Evolutionary conservation across 257 asterid species (phyloP), one percentile per base, ranked within the genome.

Genomic region (Avicennia marina): DNA sequence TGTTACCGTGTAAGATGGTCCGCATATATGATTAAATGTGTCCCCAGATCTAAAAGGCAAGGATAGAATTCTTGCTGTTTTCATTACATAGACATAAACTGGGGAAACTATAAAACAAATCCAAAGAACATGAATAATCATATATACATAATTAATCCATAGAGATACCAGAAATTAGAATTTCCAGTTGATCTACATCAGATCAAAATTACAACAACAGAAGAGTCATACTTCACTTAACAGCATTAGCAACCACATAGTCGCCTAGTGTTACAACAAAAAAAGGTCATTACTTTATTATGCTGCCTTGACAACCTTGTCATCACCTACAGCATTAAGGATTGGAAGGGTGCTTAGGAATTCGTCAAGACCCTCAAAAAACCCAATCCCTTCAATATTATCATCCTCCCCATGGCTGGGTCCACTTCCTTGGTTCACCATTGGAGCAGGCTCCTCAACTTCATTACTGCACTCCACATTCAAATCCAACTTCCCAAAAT

Each of bases 341-440:
- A 86, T 89, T 4, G 98, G 98, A 71, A 83, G 90, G 72, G 90
- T 83, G 82, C 83, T 89, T 4, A 89, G 79, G 72, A 81, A 93
- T 38, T 93, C 98, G 74, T 93, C 97, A 60, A 93, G 96, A 15
- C 98, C 98, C 72, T 93, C 98, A 58, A 93, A 93, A 55, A 89
- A 85, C 46, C 84, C 98, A 54, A 73, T 74, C 62, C 95, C 98
- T 75, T 90, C 98, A 46, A 83, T 80, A 62, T 79, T 88, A 38
- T 82, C 96, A 49, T 85, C 95, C 72, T 72, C 91, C 36, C 94
- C 96, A 7, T 80, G 82, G 50, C 67, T 75, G 10, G 85, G 54
- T 49, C 86, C 95, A 48, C 66, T 73, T 48, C 72, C 91, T 40
- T 68, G 87, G 65, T 71, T 70, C 62, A 48, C 70, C 73, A 82